phyloP scores from a whole-genome alignment of 495 filamentous ascomycete species.

The Penicilliopsis zonata region DNA sequence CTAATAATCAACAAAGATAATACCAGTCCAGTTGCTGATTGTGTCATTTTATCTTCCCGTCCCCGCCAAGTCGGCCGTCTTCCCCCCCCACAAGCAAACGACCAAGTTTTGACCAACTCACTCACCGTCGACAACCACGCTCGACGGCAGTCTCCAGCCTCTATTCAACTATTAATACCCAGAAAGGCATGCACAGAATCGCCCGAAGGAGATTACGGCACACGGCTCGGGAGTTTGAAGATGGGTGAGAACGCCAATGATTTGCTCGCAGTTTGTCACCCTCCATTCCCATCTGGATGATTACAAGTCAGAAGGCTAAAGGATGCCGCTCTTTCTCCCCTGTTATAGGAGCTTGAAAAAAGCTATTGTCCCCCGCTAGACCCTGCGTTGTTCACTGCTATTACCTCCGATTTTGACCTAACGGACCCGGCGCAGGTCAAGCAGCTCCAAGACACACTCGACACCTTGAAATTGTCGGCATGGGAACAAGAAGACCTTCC shows the following conservation, averaged over 20 bases:
- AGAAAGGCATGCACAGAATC: conserved; percentile 12
- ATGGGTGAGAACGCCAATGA: conserved; percentile 14
- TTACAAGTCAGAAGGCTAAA: no score
- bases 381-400: conserved; percentile 50
- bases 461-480: conserved; percentile 46
- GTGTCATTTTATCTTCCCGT: no score
- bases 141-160: no score
- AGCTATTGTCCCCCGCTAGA: conserved; percentile 54
- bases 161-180: no score
- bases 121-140: no score
- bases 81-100: no score
- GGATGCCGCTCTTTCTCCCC: background rate
- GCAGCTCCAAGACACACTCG: conserved; percentile 40
- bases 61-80: no score
- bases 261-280: conserved; percentile 8
- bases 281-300: no score
- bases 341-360: conserved; percentile 27
- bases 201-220: conserved; percentile 4
- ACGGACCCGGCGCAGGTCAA: conserved; percentile 32
- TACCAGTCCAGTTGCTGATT: no score
- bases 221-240: conserved; percentile 9
- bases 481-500: conserved; percentile 51
- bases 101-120: no score
- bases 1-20: no score
- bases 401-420: conserved; percentile 54